A percentile compares a stretch with the other conserved stretches of the same genome.
These are phyloP conservation scores for Nectriaceae sp. DNA, from an alignment of 2,329 filamentous ascomycete species.

Conservation along the genomic window DNA sequence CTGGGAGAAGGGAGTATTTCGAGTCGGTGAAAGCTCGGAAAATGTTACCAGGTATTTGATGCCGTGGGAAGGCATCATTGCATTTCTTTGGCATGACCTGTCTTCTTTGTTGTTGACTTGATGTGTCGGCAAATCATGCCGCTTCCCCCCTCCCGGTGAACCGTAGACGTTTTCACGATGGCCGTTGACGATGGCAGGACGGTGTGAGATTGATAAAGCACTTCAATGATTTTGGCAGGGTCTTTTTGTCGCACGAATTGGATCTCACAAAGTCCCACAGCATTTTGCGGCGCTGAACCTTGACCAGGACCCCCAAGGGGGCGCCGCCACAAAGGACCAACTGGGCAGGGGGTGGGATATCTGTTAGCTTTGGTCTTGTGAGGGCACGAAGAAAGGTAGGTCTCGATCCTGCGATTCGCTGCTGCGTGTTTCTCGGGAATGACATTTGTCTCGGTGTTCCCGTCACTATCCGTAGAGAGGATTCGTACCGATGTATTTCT, in stretches of 20 bases:
- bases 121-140: no score
- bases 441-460: constrained; percentile 31
- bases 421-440: constrained; percentile 26
- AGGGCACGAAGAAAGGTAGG: not conserved
- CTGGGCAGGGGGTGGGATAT: constrained; percentile 17
- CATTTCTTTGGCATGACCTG: no score
- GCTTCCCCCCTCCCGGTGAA: not conserved
- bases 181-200: constrained; percentile 1
- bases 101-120: no score
- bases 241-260: constrained; percentile 18
- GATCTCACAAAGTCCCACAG: constrained; percentile 21
- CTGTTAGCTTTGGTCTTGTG: constrained; percentile 6
- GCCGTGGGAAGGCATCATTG: no score
- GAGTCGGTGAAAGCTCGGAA: constrained; percentile 32
- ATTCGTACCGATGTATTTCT: not conserved
- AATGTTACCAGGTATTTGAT: no score
- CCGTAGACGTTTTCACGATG: not conserved
- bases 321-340: constrained; percentile 26
- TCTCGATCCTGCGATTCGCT: constrained; percentile 1
- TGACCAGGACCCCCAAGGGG: constrained; percentile 18
- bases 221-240: constrained; percentile 15
- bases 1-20: constrained; percentile 18
- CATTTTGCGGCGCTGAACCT: constrained; percentile 18
- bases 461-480: constrained; percentile 15
- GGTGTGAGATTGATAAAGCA: constrained; percentile 26